phyloP scores from a whole-genome alignment of 768 basidiomycete genomes.

The Clitopilus hobsonii region DNA sequence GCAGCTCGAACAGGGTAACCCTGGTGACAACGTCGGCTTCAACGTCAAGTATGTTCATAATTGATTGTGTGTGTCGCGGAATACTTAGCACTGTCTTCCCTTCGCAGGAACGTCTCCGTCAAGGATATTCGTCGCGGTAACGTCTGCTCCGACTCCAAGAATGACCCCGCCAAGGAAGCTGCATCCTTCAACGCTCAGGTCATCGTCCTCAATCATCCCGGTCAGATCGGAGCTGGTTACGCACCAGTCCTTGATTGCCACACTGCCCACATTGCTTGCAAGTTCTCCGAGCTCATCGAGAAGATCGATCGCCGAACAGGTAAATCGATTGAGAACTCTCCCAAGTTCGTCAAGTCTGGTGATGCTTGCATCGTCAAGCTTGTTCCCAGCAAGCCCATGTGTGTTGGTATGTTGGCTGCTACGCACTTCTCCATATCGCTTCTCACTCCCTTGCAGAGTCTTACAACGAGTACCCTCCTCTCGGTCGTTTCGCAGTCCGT shows the following conservation, averaged over 20 bases:
- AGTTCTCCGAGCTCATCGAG: slow-evolving; percentile 97
- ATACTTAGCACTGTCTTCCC: too few species aligned
- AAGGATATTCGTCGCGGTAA: slow-evolving; percentile 99
- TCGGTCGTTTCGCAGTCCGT: slow-evolving; percentile 99
- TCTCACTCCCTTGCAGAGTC: slow-evolving; percentile 51
- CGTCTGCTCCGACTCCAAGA: slow-evolving; percentile 99
- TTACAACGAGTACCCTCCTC: slow-evolving; percentile 97
- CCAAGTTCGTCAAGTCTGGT: slow-evolving; percentile 99
- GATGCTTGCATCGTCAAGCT: slow-evolving; percentile 99
- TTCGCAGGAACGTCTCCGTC: slow-evolving; percentile 92
- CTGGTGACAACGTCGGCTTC: slow-evolving; percentile 99
- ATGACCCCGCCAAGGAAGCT: slow-evolving; percentile 99
- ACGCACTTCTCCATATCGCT: too few species aligned
- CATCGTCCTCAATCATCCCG: slow-evolving; percentile 99
- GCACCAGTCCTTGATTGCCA: slow-evolving; percentile 99
- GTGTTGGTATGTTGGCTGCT: slow-evolving; percentile 23
- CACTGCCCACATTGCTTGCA: slow-evolving; percentile 99
- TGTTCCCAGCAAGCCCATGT: slow-evolving; percentile 92
- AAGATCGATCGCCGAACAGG: slow-evolving; percentile 99
- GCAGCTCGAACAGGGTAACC: slow-evolving; percentile 89
- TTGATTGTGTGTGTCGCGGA: too few species aligned
- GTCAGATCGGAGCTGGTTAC: slow-evolving; percentile 99
- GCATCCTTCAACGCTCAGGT: slow-evolving; percentile 99
- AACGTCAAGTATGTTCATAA: slow-evolving; percentile 91
- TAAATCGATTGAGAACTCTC: slow-evolving; percentile 80